phyloP scores from a whole-genome alignment of 352 stramenopile genomes.

The Aphanomyces astaci region DNA sequence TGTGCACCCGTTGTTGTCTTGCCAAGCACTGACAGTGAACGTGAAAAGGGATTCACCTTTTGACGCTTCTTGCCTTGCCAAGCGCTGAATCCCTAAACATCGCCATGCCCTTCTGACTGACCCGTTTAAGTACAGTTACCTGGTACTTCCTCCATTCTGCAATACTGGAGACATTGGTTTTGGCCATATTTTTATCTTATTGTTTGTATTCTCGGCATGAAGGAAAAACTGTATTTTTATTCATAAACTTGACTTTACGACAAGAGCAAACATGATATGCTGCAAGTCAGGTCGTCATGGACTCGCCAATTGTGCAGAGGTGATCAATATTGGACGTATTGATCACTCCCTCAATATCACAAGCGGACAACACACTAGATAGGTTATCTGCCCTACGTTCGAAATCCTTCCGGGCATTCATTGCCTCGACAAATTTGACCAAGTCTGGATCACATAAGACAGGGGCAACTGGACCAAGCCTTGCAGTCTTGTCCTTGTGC shows the following conservation, averaged over 20 bases:
- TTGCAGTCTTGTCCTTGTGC: neutral
- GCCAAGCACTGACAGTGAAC: too few relatives aligned
- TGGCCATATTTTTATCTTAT: neutral
- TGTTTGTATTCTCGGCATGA: neutral
- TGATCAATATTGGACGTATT: neutral
- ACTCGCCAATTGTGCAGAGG: neutral
- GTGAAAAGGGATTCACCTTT: too few relatives aligned
- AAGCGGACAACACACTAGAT: neutral
- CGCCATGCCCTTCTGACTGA: too few relatives aligned
- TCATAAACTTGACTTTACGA: neutral
- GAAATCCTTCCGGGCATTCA: neutral
- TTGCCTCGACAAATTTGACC: neutral
- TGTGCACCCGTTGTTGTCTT: too few relatives aligned
- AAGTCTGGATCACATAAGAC: neutral
- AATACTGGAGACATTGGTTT: neutral
- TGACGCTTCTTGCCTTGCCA: too few relatives aligned
- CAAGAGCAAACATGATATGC: neutral
- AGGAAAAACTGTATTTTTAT: neutral
- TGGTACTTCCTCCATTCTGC: neutral
- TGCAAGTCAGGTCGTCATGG: neutral
- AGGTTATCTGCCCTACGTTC: neutral
- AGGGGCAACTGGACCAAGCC: neutral
- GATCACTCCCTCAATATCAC: neutral
- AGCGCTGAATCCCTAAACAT: too few relatives aligned
- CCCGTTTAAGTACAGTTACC: neutral